A percentile compares a stretch with the other conserved stretches of the same genome.
phyloP scores from a whole-genome alignment of 768 basidiomycete genomes.

The Mycena albidolilacea region DNA sequence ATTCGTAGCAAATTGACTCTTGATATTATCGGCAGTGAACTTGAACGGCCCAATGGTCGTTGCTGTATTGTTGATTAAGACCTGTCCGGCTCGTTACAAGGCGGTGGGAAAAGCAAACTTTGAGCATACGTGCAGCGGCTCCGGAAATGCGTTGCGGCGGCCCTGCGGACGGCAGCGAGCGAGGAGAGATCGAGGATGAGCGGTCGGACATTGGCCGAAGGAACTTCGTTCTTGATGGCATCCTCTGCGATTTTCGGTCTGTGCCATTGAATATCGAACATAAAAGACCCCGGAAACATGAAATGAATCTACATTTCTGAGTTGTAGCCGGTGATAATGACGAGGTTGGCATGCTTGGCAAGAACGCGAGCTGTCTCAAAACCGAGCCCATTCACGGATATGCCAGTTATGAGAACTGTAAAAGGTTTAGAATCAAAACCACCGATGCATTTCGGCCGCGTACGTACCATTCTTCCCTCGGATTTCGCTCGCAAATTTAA shows the following conservation, averaged over 20 bases:
- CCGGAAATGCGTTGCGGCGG: slow-evolving; percentile 16
- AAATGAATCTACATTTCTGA: not conserved
- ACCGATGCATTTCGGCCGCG: too few species aligned
- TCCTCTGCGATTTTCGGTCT: slow-evolving; percentile 19
- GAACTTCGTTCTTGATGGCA: slow-evolving; percentile 14
- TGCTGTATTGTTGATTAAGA: slow-evolving; percentile 23
- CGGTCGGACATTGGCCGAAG: slow-evolving; percentile 1
- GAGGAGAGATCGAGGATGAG: slow-evolving; percentile 22
- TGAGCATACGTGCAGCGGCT: slow-evolving; percentile 20
- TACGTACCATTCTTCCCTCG: not conserved
- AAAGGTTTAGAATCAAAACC: not conserved
- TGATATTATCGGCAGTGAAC: slow-evolving; percentile 21
- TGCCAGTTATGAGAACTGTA: slow-evolving; percentile 16
- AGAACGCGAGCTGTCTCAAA: slow-evolving; percentile 13
- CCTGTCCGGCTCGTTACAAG: not conserved
- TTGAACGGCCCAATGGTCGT: slow-evolving; percentile 14
- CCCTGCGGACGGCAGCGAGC: slow-evolving; percentile 11
- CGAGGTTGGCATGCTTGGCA: slow-evolving; percentile 5
- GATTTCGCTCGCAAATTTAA: not conserved
- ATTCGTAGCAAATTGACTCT: slow-evolving; percentile 4
- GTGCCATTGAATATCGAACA: not conserved
- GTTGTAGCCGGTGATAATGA: not conserved
- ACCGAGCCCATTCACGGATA: slow-evolving; percentile 13
- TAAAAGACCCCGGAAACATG: not conserved
- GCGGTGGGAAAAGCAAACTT: not conserved